A percentile compares a stretch with the other conserved stretches of the same genome.
phyloP scores from a whole-genome alignment of 176 grass and related monocot species.

The Ensete glaucum region DNA sequence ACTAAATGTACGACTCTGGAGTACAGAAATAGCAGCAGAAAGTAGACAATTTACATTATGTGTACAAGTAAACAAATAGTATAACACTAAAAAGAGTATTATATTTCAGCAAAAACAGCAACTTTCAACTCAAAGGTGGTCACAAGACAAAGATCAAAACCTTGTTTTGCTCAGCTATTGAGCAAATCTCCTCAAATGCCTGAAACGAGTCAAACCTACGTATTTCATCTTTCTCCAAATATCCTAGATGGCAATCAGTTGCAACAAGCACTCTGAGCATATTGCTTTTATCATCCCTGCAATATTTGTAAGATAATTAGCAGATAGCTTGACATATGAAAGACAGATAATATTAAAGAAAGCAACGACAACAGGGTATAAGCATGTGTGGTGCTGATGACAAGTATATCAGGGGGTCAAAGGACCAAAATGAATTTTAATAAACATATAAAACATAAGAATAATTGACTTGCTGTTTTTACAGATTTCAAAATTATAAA shows the following conservation, averaged over 20 bases:
- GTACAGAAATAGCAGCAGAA: background rate
- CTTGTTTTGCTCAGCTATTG: constrained; percentile 59
- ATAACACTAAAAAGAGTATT: background rate
- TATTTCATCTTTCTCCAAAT: constrained; percentile 83
- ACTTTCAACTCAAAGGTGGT: background rate
- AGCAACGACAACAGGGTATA: background rate
- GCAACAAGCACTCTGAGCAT: constrained; percentile 51
- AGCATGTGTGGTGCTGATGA: background rate
- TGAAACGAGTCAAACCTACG: constrained; percentile 59
- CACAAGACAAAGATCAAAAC: background rate
- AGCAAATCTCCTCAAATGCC: constrained; percentile 78
- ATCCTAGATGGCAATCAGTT: constrained; percentile 73
- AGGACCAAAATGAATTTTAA: background rate
- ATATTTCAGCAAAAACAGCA: background rate
- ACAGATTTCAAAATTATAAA: too few relatives aligned
- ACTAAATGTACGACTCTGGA: background rate
- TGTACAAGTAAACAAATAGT: background rate
- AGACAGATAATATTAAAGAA: background rate
- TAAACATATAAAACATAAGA: too few relatives aligned
- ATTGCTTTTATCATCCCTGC: constrained; percentile 25
- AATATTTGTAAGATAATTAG: background rate
- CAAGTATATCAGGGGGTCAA: background rate
- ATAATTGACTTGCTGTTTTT: too few relatives aligned
- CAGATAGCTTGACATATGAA: background rate
- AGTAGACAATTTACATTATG: background rate